Evolutionary conservation across 768 basidiomycete species (phyloP).

Genomic region (Lentinula edodes): DNA sequence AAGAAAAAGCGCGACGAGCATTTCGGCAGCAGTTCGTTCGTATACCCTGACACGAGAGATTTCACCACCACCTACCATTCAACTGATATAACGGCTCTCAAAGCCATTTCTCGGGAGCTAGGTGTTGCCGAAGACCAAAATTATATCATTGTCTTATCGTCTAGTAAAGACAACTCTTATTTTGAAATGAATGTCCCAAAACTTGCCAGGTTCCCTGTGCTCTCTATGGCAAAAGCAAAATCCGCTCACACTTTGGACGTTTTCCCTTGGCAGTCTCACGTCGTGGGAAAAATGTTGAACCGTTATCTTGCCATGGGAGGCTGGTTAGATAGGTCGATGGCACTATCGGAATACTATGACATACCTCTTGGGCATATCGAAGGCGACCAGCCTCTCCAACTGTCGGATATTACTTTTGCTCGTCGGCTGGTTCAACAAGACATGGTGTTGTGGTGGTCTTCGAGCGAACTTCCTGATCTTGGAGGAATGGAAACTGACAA

Average conservation of each 20-base stretch:
- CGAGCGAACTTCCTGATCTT: conserved; percentile 81
- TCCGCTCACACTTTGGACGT: conserved; percentile 69
- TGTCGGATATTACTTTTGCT: conserved; percentile 89
- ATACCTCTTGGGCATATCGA: conserved; percentile 91
- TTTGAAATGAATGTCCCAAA: conserved; percentile 72
- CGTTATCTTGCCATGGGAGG: conserved; percentile 74
- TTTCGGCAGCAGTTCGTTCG: conserved; percentile 43
- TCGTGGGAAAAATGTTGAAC: conserved; percentile 75
- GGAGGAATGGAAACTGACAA: conserved; percentile 91
- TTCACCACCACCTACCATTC: conserved; percentile 73
- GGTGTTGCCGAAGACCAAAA: conserved; percentile 69
- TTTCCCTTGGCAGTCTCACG: conserved; percentile 86
- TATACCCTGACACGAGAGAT: conserved; percentile 58
- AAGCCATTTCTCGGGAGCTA: conserved; percentile 84
- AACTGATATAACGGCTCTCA: conserved; percentile 74
- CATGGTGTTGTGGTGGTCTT: conserved; percentile 95
- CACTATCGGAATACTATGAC: conserved; percentile 87
- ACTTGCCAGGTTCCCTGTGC: conserved; percentile 77
- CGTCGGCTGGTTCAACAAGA: conserved; percentile 84
- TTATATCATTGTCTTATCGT: conserved; percentile 77
- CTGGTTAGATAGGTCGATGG: conserved; percentile 76
- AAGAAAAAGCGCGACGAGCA: conserved; percentile 42
- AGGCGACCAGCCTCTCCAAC: conserved; percentile 80
- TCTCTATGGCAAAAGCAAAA: conserved; percentile 82
- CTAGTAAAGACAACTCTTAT: conserved; percentile 76